Evolutionary conservation across 164 flowering plant genomes (phyloP).

Genomic region (Tetrastigma voinierianum): DNA sequence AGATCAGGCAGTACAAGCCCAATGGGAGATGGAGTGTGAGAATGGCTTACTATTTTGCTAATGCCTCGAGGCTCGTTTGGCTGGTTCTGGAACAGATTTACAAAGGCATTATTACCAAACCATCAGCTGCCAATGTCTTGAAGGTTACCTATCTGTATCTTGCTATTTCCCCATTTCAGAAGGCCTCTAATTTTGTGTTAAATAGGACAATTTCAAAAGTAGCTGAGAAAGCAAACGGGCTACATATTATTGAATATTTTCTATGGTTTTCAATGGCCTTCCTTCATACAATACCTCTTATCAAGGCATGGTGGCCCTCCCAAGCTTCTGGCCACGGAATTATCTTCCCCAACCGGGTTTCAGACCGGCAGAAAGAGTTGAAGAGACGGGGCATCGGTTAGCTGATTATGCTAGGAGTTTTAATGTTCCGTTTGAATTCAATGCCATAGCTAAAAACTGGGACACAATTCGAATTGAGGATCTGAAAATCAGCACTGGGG

Average conservation of each 20-base stretch:
- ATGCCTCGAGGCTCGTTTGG: constrained; percentile 36
- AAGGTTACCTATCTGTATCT: constrained; percentile 24
- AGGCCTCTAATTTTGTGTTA: constrained; percentile 24
- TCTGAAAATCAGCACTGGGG: constrained; percentile 18
- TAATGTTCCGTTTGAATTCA: constrained; percentile 30
- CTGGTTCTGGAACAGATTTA: constrained; percentile 24
- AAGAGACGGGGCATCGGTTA: constrained; percentile 30
- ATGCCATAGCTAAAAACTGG: background rate
- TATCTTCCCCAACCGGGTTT: constrained; percentile 31
- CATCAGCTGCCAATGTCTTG: constrained; percentile 24
- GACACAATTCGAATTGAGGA: constrained; percentile 24
- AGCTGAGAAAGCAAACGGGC: constrained; percentile 22
- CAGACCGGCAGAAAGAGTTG: constrained; percentile 27
- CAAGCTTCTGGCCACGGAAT: constrained; percentile 13
- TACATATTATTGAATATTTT: constrained; percentile 12
- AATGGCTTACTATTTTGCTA: constrained; percentile 27
- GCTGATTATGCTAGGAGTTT: constrained; percentile 23
- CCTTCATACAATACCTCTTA: constrained; percentile 26
- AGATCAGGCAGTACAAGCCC: too few species aligned
- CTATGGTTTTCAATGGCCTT: constrained; percentile 33
- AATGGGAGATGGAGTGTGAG: background rate
- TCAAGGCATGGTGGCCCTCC: constrained; percentile 23
- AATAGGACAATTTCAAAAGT: constrained; percentile 21
- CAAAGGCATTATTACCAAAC: background rate
- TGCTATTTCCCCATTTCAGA: constrained; percentile 24